phyloP scores from a whole-genome alignment of 192 early-diverging fungal genomes.

The Backusella westeae region DNA sequence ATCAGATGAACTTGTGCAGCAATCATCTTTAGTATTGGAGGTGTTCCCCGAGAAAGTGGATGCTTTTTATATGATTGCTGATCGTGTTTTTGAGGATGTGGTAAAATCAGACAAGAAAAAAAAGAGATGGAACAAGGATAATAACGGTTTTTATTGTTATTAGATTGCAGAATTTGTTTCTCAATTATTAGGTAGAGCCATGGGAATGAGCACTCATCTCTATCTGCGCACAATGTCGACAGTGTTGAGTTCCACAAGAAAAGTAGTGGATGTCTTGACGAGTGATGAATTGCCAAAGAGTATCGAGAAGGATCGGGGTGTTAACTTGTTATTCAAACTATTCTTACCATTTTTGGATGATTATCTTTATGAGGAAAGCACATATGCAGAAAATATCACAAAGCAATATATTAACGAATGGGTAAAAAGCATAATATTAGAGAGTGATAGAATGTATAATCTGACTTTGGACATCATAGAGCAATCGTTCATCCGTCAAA shows the following conservation, averaged over 20 bases:
- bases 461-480: conserved; percentile 5
- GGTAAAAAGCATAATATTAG: conserved; percentile 28
- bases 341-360: conserved; percentile 64
- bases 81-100: conserved; percentile 81
- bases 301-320: conserved; percentile 49
- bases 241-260: conserved; percentile 54
- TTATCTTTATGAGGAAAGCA: conserved; percentile 67
- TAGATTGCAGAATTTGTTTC: conserved; percentile 72
- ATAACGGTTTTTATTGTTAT: not conserved
- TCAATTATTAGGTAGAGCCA: conserved; percentile 60
- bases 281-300: conserved; percentile 38
- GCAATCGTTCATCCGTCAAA: not conserved
- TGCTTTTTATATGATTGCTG: conserved; percentile 69
- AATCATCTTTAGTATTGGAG: conserved; percentile 58
- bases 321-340: conserved; percentile 53
- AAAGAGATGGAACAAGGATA: not conserved
- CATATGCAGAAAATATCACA: conserved; percentile 55
- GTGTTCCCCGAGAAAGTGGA: conserved; percentile 70
- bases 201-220: conserved; percentile 52
- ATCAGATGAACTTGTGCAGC: conserved; percentile 63
- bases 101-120: conserved; percentile 21
- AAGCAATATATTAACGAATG: conserved; percentile 65
- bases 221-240: conserved; percentile 72
- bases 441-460: not conserved
- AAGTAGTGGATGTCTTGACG: conserved; percentile 49